These are phyloP conservation scores for Annona cherimola DNA, from an alignment of 164 flowering plant species.

Conservation along the genomic window DNA sequence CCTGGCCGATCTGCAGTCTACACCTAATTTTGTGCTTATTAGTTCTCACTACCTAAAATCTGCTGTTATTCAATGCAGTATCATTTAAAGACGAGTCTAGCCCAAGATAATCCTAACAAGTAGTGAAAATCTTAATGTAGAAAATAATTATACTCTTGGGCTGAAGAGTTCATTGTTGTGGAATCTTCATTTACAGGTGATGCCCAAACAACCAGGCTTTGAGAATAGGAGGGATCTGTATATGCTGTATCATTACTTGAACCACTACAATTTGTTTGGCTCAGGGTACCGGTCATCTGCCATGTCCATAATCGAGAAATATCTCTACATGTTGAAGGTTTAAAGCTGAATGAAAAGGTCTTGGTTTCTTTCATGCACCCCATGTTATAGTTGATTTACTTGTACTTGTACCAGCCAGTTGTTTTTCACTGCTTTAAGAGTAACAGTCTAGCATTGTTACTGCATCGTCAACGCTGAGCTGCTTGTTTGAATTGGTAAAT, in stretches of 20 bases:
- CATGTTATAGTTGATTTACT: too few species aligned
- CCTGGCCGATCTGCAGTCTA: too few species aligned
- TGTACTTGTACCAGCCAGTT: too few species aligned
- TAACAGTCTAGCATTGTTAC: neutral
- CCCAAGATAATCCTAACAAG: neutral
- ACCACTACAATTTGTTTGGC: constrained; percentile 93
- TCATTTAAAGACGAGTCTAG: neutral
- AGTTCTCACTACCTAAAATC: neutral
- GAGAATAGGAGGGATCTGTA: constrained; percentile 85
- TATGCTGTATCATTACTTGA: constrained; percentile 87
- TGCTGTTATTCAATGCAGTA: neutral
- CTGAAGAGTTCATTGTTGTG: neutral
- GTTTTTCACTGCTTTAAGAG: neutral
- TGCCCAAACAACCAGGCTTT: constrained; percentile 90
- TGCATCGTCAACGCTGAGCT: neutral
- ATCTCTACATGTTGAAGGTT: constrained; percentile 49
- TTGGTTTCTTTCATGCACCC: neutral
- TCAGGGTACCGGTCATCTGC: constrained; percentile 91
- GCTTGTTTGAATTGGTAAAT: too few species aligned
- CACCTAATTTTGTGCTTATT: neutral
- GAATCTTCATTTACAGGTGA: constrained; percentile 45
- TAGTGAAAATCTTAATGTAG: neutral
- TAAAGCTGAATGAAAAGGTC: neutral
- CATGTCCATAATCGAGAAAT: constrained; percentile 88
- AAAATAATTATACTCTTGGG: neutral